Evolutionary conservation across 2,329 filamentous ascomycete species (phyloP).

Genomic region (Xylariaceae sp.): DNA sequence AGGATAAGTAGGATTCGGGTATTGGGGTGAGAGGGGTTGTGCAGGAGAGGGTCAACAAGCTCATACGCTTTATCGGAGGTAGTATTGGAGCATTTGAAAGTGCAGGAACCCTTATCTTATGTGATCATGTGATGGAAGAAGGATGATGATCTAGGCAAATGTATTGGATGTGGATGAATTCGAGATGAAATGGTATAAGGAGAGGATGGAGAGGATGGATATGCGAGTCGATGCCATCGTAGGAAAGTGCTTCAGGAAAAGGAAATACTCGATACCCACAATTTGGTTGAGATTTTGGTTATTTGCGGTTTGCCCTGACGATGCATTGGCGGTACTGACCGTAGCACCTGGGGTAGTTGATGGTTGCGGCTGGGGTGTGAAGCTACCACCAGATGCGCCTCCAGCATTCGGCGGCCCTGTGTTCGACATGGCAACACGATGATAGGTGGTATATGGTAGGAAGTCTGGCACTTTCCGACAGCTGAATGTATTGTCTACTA

Average conservation of each 20-base stretch:
- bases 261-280: conserved; percentile 60
- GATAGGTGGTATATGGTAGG: neutral
- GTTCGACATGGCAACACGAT: conserved; percentile 26
- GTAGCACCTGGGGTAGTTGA: conserved; percentile 21
- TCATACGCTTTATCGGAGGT: neutral
- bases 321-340: conserved; percentile 22
- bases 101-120: neutral
- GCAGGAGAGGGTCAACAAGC: too few species aligned
- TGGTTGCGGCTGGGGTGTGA: conserved; percentile 30
- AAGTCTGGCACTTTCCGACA: too few species aligned
- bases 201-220: neutral
- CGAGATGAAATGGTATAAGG: neutral
- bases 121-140: neutral
- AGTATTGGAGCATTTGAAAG: neutral
- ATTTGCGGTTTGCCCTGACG: conserved; percentile 57
- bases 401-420: conserved; percentile 28
- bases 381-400: conserved; percentile 27
- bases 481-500: too few species aligned
- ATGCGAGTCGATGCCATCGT: neutral
- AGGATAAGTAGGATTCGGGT: neutral
- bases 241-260: neutral
- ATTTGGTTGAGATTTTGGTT: conserved; percentile 96
- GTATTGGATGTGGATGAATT: neutral
- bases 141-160: neutral
- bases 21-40: neutral